Evolutionary conservation across 768 basidiomycete genomes (phyloP), one percentile per base, ranked within the genome.

Genomic region (Neoboletus brunneissimus): DNA sequence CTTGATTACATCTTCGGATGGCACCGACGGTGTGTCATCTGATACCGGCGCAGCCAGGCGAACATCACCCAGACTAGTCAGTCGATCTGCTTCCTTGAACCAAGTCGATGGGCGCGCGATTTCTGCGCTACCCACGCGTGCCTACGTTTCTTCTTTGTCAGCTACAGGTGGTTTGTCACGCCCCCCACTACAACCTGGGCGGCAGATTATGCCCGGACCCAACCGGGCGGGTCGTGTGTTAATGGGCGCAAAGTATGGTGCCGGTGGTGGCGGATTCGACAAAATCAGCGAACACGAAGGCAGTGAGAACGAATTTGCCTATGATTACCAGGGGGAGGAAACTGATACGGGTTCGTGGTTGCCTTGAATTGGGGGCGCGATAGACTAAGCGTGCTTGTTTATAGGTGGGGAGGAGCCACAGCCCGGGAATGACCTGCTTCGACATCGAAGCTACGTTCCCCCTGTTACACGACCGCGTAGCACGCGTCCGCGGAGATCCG

Each of bases 401-500:
- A 56, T 59, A 72, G 71, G 67, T 58, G 66, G 66, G 47, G 72
- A 69, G 35, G 70, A 71, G 16, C 62, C 60, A 55, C 72, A 69
- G 34, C 53, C 57, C 4, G 50, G 34, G 22, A 72, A 70, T 52
- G 67, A 63, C 20, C 31, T 52, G 12, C 48, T 57, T 51, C 72
- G 69, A 55, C 71, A 66, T 34, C 65, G 71, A 25, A 69, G 41
- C 48, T 63, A 72, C 32, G 67, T 35, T 27, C 59, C 65, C 25
- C 52, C 71, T 49, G 56, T 59, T 46, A 46, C 66, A 41, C 73
- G 75, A 54, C 80, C 81, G 31, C 74, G 76, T 12, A 74, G 63
- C 55, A 76, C 77, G n/a, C 81, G 88, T 37, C 82, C 86, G 48
- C 77, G 89, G 54, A 79, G 89, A 53, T 90, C 88, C n/a, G 86